Evolutionary conservation across 805 yeast species (phyloP).

Genomic region (Saccharomycopsis capsularis): DNA sequence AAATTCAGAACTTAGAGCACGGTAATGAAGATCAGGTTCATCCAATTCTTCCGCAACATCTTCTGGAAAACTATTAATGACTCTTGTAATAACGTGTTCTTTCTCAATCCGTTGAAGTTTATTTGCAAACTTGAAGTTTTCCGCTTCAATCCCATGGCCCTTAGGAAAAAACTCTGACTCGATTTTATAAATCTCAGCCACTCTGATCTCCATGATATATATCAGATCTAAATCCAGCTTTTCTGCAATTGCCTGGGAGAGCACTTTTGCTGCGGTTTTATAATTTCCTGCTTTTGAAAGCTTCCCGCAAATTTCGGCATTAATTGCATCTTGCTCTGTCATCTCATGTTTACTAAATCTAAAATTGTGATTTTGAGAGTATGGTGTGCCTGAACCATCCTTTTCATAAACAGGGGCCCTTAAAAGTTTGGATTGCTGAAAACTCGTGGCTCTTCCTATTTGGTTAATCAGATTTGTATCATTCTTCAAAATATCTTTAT

Average conservation of each 20-base stretch:
- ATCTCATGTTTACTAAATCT: constrained; percentile 32
- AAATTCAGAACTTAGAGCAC: constrained; percentile 43
- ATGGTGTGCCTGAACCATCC: constrained; percentile 62
- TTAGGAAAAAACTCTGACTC: constrained; percentile 38
- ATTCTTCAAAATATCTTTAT: background rate
- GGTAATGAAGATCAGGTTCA: constrained; percentile 36
- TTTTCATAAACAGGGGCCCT: constrained; percentile 44
- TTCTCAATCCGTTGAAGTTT: constrained; percentile 33
- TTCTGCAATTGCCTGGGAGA: constrained; percentile 34
- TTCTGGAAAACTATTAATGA: constrained; percentile 36
- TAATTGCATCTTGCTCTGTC: constrained; percentile 27
- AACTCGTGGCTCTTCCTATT: constrained; percentile 54
- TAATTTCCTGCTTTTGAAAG: constrained; percentile 34
- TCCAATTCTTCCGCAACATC: constrained; percentile 23
- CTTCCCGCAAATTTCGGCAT: constrained; percentile 32
- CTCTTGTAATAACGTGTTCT: constrained; percentile 37
- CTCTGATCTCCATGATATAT: constrained; percentile 45
- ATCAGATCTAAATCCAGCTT: constrained; percentile 37
- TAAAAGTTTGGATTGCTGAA: constrained; percentile 29
- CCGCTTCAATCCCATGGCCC: constrained; percentile 38
- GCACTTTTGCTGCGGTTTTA: constrained; percentile 36
- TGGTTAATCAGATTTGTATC: constrained; percentile 31
- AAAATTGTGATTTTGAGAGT: constrained; percentile 42
- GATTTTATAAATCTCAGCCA: constrained; percentile 40
- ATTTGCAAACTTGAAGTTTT: constrained; percentile 34